Conservation (phyloP, 805 yeast species). For the Candida qinlingensis region DNA sequence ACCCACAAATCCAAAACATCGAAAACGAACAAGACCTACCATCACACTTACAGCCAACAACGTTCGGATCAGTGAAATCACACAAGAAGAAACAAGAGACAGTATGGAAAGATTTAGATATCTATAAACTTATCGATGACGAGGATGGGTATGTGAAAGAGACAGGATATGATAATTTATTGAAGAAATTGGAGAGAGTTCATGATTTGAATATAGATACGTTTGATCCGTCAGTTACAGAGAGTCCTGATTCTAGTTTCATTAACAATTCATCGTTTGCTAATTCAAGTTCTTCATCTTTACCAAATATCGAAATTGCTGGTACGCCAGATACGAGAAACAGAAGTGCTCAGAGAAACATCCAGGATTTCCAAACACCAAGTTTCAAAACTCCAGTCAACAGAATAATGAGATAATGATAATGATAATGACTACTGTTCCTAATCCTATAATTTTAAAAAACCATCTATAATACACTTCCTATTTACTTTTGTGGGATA, state of each 20-base stretch:
- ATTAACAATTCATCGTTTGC: constrained; percentile 5
- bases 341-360: constrained; percentile 10
- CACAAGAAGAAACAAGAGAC: constrained; percentile 15
- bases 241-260: constrained; percentile 1
- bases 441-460: background rate
- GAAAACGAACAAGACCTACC: constrained; percentile 15
- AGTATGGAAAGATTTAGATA: constrained; percentile 26
- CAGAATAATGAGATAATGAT: constrained; percentile 20
- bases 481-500: background rate
- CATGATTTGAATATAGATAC: constrained; percentile 7
- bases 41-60: constrained; percentile 9
- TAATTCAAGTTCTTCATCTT: constrained; percentile 2
- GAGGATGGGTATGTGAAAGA: constrained; percentile 13
- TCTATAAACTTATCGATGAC: constrained; percentile 20
- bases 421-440: background rate
- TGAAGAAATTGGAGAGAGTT: constrained; percentile 13
- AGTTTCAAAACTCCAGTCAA: constrained; percentile 22
- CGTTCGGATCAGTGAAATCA: constrained; percentile 23
- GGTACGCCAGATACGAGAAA: constrained; percentile 23
- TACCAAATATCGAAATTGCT: constrained; percentile 13
- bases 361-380: constrained; percentile 16
- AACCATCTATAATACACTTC: constrained; percentile 5
- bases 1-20: constrained; percentile 6
- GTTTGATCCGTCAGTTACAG: background rate
- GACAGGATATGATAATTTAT: constrained; percentile 5